A percentile compares a stretch with the other conserved stretches of the same genome.
phyloP scores from a whole-genome alignment of 768 basidiomycete species.

The Calocybe indica region DNA sequence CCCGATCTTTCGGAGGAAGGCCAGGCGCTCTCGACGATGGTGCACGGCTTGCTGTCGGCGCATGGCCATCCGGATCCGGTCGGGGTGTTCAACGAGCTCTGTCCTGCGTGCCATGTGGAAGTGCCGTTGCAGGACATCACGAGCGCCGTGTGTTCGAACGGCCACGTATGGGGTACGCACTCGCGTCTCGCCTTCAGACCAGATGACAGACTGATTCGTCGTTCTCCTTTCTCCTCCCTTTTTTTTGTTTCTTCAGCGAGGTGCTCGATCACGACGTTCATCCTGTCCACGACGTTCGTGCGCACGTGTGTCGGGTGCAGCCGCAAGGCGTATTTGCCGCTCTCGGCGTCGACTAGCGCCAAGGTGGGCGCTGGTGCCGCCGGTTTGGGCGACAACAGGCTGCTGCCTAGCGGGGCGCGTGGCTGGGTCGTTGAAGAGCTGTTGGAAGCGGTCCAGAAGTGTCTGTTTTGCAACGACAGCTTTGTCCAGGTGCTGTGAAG shows the following conservation, averaged over 20 bases:
- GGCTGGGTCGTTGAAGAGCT: slow-evolving; percentile 65
- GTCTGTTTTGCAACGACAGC: slow-evolving; percentile 63
- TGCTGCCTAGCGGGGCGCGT: slow-evolving; percentile 37
- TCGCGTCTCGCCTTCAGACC: background rate
- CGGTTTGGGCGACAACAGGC: too few relatives aligned
- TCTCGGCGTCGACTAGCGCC: slow-evolving; percentile 25
- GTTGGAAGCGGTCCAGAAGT: slow-evolving; percentile 59
- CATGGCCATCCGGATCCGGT: background rate
- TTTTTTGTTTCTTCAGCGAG: slow-evolving; percentile 40
- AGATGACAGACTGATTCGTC: background rate
- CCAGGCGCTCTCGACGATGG: slow-evolving; percentile 19
- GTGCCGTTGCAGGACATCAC: slow-evolving; percentile 57
- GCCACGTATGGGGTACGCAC: slow-evolving; percentile 71
- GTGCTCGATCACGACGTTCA: slow-evolving; percentile 76
- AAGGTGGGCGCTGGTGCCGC: too few relatives aligned
- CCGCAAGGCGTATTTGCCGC: slow-evolving; percentile 73
- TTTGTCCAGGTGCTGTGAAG: slow-evolving; percentile 50
- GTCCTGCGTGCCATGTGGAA: slow-evolving; percentile 66
- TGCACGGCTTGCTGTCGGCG: slow-evolving; percentile 13
- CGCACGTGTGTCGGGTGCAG: slow-evolving; percentile 79
- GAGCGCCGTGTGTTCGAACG: slow-evolving; percentile 58
- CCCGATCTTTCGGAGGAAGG: slow-evolving; percentile 31
- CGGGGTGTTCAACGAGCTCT: slow-evolving; percentile 48
- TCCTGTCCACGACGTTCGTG: slow-evolving; percentile 71
- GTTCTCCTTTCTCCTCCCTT: slow-evolving; percentile 6